Base-by-base conservation (phyloP, 2,329 filamentous ascomycete genomes). In the Exserohilum turcica region DNA sequence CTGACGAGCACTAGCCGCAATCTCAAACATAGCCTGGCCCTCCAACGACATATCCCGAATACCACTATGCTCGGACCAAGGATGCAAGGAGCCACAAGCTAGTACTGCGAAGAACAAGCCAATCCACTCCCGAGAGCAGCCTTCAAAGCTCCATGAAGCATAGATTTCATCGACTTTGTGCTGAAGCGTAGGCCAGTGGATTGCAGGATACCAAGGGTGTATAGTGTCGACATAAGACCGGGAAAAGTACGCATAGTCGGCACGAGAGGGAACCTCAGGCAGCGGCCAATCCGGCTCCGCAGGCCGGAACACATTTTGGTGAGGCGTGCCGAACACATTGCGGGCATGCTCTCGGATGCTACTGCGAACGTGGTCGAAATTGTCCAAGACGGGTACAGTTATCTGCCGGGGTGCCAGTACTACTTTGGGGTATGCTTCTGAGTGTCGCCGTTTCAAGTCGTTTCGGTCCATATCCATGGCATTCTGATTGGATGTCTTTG, bases 121-220 rank as follows among this genome's bases (percentile, higher is more conserved):
- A 29, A 89, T 80, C 86, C 91, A 96, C 31, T 88, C 85, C 13
- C 85, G 81, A 0, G 88, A 79, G 6, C 85, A 79, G 3, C 83
- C 82, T 27, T 83, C 78, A 15, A 89, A 79, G 37, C 82, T 83
- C 3, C 85, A 84, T 36, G 78, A 77, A 50, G 84, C 83, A 74
- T 96, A 96, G 5, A 96, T 79, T 7, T 85, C 82, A 51, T 96
- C 90, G 56, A 93, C 89, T 46, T 89, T 84, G 42, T 84, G 81
- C 64, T 88, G 81, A 65, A 97, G 95, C 0, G 84, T 89, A 2
- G 91, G 90, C 89, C 92, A 95, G 73, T 97, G 91, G 7, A 97
- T 68, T 37, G 96, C 86, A 0, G 94, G 94, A 62, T 92, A 88
- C 72, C 90, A 87, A 28, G 86, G 83, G 71, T 97, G 93, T 19